These are phyloP conservation scores for Cordyceps militaris DNA, from an alignment of 2,329 filamentous ascomycete species.

Conservation along the genomic window DNA sequence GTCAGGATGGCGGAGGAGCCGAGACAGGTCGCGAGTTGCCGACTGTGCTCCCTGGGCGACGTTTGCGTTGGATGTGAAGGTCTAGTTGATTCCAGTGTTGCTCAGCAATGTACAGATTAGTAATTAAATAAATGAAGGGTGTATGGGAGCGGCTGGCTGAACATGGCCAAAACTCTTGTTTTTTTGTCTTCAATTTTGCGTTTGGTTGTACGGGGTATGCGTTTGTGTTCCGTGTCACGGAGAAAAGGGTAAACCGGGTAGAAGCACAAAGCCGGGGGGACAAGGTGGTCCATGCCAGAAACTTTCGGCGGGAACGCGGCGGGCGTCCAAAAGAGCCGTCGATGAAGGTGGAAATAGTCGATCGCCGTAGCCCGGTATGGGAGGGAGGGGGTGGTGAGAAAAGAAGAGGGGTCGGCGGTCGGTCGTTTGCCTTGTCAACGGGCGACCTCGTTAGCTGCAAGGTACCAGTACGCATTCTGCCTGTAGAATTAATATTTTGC, in stretches of 20 bases:
- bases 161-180: too few species aligned
- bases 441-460: not conserved
- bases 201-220: too few species aligned
- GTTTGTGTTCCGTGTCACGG: not conserved
- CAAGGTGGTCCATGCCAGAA: not conserved
- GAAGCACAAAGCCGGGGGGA: not conserved
- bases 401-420: not conserved
- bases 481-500: too few species aligned
- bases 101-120: too few species aligned
- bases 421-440: not conserved
- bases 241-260: not conserved
- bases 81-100: too few species aligned
- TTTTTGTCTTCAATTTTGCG: too few species aligned
- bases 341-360: slow-evolving; percentile 11
- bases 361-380: not conserved
- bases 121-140: too few species aligned
- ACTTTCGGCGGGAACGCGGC: not conserved
- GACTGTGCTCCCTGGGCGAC: too few species aligned
- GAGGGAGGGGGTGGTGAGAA: not conserved
- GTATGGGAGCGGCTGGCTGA: too few species aligned
- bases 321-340: not conserved
- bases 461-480: not conserved
- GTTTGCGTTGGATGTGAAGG: too few species aligned
- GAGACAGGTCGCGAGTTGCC: too few species aligned
- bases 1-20: not conserved